Conservation (phyloP, 2,329 filamentous ascomycete genomes). For the Coniella lustricola region DNA sequence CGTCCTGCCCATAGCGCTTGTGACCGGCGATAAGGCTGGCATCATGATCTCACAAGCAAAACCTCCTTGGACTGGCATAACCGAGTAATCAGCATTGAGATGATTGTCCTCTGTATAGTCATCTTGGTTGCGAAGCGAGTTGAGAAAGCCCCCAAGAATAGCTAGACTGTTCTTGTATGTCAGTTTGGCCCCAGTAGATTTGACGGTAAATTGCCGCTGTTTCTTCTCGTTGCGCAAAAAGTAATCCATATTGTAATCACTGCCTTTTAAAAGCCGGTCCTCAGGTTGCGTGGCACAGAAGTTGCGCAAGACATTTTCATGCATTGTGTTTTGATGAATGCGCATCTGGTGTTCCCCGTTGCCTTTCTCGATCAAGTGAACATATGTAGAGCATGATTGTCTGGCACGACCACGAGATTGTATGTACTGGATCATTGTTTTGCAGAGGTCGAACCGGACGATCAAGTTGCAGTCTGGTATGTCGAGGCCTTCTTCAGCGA, state of each 20-base stretch:
- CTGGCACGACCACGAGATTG: slow-evolving; percentile 87
- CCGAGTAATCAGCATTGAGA: slow-evolving; percentile 50
- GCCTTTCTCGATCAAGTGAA: slow-evolving; percentile 71
- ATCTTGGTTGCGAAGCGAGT: slow-evolving; percentile 50
- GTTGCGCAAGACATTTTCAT: slow-evolving; percentile 57
- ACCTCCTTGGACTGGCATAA: slow-evolving; percentile 46
- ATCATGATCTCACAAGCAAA: slow-evolving; percentile 75
- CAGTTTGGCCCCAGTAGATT: slow-evolving; percentile 65
- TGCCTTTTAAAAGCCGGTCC: slow-evolving; percentile 61
- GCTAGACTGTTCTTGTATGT: slow-evolving; percentile 69
- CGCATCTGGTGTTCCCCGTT: slow-evolving; percentile 55
- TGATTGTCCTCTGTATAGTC: slow-evolving; percentile 22
- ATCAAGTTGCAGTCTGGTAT: slow-evolving; percentile 62
- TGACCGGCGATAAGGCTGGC: slow-evolving; percentile 67
- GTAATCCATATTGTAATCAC: slow-evolving; percentile 49
- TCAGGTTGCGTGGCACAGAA: slow-evolving; percentile 72
- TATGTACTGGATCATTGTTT: slow-evolving; percentile 88
- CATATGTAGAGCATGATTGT: slow-evolving; percentile 68
- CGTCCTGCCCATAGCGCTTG: slow-evolving; percentile 54
- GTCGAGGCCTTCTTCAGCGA: slow-evolving; percentile 62
- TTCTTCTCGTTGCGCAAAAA: slow-evolving; percentile 43
- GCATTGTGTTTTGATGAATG: slow-evolving; percentile 52
- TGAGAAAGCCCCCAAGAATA: slow-evolving; percentile 66
- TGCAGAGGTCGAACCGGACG: slow-evolving; percentile 77
- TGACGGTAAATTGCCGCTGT: slow-evolving; percentile 52